phyloP scores from a whole-genome alignment of 345 rosid genomes.

The Durio zibethinus region DNA sequence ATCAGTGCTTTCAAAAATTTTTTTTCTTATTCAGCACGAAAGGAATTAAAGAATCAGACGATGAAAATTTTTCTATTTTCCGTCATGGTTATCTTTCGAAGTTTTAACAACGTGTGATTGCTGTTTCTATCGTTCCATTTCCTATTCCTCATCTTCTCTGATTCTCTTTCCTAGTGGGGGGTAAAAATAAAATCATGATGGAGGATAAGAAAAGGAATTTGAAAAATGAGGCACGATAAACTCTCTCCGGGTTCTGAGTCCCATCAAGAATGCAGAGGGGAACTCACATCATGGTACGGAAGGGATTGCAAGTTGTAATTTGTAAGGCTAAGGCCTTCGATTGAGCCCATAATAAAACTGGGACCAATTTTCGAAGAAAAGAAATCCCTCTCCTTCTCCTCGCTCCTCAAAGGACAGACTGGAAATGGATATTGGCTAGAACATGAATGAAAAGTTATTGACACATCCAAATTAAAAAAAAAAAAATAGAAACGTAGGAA shows the following conservation, averaged over 20 bases:
- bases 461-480: not conserved
- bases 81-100: not conserved
- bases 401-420: not conserved
- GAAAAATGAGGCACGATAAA: not conserved
- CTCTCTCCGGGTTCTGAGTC: not conserved
- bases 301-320: not conserved
- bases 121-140: not conserved
- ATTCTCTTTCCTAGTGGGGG: not conserved
- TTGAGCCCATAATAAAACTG: not conserved
- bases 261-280: not conserved
- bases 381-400: not conserved
- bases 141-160: too few species aligned
- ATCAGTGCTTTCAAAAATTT: not conserved
- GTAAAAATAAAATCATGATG: not conserved
- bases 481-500: too few species aligned
- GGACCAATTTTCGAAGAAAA: not conserved
- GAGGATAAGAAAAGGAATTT: not conserved
- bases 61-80: not conserved
- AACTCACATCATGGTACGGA: not conserved
- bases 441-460: not conserved
- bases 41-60: too few species aligned
- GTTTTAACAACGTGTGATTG: not conserved
- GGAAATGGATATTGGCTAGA: not conserved
- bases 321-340: not conserved
- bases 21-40: not conserved